Base-by-base conservation (phyloP, 148 eudicot species). In the Oxyria digyna region DNA sequence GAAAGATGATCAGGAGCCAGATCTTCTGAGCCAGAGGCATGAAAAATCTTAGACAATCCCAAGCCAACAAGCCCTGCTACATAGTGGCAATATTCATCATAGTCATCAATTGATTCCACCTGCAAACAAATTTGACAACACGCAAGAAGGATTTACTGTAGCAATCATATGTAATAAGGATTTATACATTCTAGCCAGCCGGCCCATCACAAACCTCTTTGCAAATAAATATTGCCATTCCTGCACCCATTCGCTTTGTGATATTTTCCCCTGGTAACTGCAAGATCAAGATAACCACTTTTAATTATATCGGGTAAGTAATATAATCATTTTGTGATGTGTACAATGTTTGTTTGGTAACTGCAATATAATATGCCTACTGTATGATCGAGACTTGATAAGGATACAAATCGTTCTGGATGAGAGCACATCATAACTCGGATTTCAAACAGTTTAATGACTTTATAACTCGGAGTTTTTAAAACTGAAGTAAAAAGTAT, bases 1-100 rank as follows among this genome's bases (percentile, higher is more conserved):
- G 97, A 88, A n/a, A 88, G 78, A 69, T 73, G 54, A 72, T 90
- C 96, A 3, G 97, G 46, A 46, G 78, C 77, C 62, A 86, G 63
- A 76, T 86, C 87, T 85, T 94, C 99, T 1, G 71, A 63, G 40
- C 99, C 99, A 68, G 96, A 81, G 54, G 91, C 96, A 77, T 90
- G 87, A 79, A 94, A 90, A 59, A 94, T 91, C 84, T 94, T 94
- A 45, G 99, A 90, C 78, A 94, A 73, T 8, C 99, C 97, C 54
- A 90, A 76, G 33, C 99, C 99, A 69, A 90, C 96, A 75, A 90
- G 91, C 74, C 99, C 97, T 31, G 99, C 96, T 23, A 86, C 97
- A 67, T 88, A 90, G 78, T 88, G 96, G 78, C 97, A 94, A 71
- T 94, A 94, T 73, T 94, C 99, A 78, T 94, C 91, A 78, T 90